These are phyloP conservation scores for Ceratobasidium sp. DNA, from an alignment of 1,284 basidiomycete species.

Conservation along the genomic window DNA sequence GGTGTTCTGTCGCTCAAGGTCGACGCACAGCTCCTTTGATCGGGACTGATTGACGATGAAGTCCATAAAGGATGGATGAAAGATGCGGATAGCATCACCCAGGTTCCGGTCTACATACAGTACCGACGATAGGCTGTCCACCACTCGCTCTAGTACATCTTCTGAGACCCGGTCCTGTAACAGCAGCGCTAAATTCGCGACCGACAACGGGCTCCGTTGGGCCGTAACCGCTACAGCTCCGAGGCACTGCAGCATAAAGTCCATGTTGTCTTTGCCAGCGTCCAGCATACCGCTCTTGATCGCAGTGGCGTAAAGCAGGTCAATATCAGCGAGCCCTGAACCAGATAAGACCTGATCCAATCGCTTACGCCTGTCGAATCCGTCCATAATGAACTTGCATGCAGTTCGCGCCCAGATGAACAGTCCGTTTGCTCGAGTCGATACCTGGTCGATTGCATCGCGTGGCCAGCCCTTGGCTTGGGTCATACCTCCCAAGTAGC, in stretches of 20 bases:
- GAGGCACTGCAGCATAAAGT: neutral
- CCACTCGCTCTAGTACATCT: neutral
- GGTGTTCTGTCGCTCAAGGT: neutral
- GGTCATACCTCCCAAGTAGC: no score
- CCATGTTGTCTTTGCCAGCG: neutral
- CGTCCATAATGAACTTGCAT: neutral
- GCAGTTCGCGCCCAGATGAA: no score
- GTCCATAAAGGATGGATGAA: slow-evolving; percentile 45
- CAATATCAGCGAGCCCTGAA: neutral
- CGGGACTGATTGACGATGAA: slow-evolving; percentile 28
- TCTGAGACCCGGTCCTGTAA: neutral
- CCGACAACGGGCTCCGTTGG: neutral
- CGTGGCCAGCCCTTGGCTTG: neutral
- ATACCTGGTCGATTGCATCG: slow-evolving; percentile 34
- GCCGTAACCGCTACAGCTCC: neutral
- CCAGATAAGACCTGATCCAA: neutral
- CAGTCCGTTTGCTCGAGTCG: neutral
- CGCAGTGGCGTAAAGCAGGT: neutral
- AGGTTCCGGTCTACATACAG: slow-evolving; percentile 7
- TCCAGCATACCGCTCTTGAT: neutral
- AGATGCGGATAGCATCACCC: slow-evolving; percentile 20
- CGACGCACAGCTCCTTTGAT: slow-evolving; percentile 24
- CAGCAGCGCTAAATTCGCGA: neutral
- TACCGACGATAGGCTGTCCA: slow-evolving; percentile 23
- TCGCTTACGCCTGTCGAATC: neutral